Evolutionary conservation across 768 basidiomycete genomes (phyloP), one percentile per base, ranked within the genome.

Genomic region (Fistulinella prunicolor): DNA sequence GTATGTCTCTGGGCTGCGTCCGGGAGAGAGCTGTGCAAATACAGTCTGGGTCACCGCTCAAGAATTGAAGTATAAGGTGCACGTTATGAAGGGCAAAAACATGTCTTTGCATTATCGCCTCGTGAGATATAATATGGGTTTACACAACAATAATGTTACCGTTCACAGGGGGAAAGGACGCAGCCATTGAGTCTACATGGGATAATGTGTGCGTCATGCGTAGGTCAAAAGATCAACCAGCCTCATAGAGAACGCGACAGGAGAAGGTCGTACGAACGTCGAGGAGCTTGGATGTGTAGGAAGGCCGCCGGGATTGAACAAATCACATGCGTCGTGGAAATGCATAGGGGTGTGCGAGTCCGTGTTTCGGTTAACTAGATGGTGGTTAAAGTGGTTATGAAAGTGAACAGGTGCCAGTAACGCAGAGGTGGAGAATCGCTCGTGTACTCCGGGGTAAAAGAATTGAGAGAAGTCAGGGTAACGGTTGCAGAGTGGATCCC

Each of bases 1-100:
- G 47, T 70, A 35, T 70, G 66, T 38, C 68, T 86, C n/a, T 85
- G 81, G 81, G 76, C 73, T 22, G 75, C 74, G 13, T 73, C 68
- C 29, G 74, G 74, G 9, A 61, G 66, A 2, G 63, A 72, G 16
- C 51, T 85, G 40, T 73, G 71, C 58, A 73, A 72, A 47, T 82
- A 75, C 53, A 67, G 69, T 46, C 62, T 84, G 38, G 81, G 80
- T n/a, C 71, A 72, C 53, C 60, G 61, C 46, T 49, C 46, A n/a
- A 41, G 23, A 17, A 36, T 42, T 21, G 44, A 32, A 12, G 23
- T 37, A 23, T 28, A 38, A 42, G 21, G 30, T 29, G 21, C 30
- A 19, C 12, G n/a, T n/a, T n/a, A n/a, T n/a, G n/a, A n/a, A n/a
- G n/a, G n/a, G n/a, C n/a, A n/a, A n/a, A n/a, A n/a, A n/a, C n/a